Base-by-base conservation (phyloP, 192 early-diverging fungal species). In the Martensiomyces pterosporus region DNA sequence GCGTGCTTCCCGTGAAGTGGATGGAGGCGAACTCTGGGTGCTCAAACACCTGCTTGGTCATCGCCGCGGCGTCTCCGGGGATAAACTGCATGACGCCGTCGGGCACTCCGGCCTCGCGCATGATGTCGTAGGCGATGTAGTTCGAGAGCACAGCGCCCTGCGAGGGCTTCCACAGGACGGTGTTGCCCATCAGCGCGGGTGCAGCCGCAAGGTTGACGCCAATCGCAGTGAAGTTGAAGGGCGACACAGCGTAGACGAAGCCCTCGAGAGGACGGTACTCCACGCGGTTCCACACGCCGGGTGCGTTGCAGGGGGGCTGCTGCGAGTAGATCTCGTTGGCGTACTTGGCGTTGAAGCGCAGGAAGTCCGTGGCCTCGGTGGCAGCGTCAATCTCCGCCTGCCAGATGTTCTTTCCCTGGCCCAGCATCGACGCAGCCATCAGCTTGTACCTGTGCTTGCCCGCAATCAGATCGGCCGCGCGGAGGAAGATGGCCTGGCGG, bases 211-310 rank as follows among this genome's bases (percentile, higher is more conserved):
- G 77, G 76, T 98, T 98, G 56, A 87, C 93, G 55, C 91, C 96
- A 64, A 98, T 98, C 47, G 96, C 96, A 29, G 96, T 98, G 67
- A 98, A 98, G 78, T 98, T 98, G 82, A 98, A 98, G 17, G 96
- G 96, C 22, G 93, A 92, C 55, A 95, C 90, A 25, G 93, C 96
- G 43, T 91, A 85, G 24, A 98, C 93, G 57, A 97, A 96, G n/a
- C 96, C 96, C 74, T 98, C 96, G 32, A 98, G 80, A 24, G 89
- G 82, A 32, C 96, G 86, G 79, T 94, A 95, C 79, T 98, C 96
- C 54, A 84, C 78, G 49, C 93, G 82, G 79, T 98, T 98, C 96
- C 96, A 98, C 36, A 78, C 81, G 26, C 82, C 79, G 19, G 80
- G 50, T 10, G 87, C 58, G 79, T 95, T 94, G 76, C 86, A 84